Evolutionary conservation across 179 eudicot genomes (phyloP).

Genomic region (Heliamphora pulchella): DNA sequence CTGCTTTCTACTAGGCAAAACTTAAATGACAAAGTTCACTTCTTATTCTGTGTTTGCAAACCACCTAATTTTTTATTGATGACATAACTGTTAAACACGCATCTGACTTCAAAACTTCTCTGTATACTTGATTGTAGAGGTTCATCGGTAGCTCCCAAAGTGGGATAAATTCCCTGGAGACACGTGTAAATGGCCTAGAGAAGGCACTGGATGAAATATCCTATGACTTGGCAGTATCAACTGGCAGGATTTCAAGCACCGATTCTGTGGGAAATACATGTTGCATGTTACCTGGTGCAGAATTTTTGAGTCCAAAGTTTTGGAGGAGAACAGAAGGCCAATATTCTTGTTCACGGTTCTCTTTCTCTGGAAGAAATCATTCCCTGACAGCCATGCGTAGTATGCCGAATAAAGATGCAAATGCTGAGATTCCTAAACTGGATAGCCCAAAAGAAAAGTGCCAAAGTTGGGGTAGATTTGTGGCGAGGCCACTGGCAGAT

Average conservation of each 20-base stretch:
- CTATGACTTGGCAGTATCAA: constrained; percentile 50
- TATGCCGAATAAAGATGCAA: constrained; percentile 26
- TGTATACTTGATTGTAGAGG: constrained; percentile 33
- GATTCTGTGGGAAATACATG: constrained; percentile 49
- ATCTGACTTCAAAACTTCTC: constrained; percentile 9
- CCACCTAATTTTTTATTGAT: background rate
- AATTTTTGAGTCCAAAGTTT: constrained; percentile 71
- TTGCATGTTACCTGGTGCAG: constrained; percentile 67
- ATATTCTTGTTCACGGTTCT: constrained; percentile 34
- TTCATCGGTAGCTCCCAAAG: constrained; percentile 75
- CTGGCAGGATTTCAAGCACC: constrained; percentile 39
- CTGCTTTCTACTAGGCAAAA: background rate
- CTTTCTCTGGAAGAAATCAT: constrained; percentile 30
- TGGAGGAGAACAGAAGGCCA: constrained; percentile 61
- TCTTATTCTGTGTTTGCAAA: background rate
- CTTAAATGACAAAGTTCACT: background rate
- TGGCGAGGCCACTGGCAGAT: constrained; percentile 37
- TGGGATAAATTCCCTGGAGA: constrained; percentile 68
- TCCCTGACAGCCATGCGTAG: constrained; percentile 15
- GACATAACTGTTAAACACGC: background rate
- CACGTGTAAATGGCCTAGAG: constrained; percentile 77
- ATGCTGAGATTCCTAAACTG: constrained; percentile 17
- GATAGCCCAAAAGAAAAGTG: constrained; percentile 27
- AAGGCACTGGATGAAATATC: constrained; percentile 63
- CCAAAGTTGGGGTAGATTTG: constrained; percentile 24